Percentiles rank a stretch among this genome's conserved stretches.
Evolutionary conservation across 371 early-diverging fungal species (phyloP).

Genomic region (Synchytrium microbalum): DNA sequence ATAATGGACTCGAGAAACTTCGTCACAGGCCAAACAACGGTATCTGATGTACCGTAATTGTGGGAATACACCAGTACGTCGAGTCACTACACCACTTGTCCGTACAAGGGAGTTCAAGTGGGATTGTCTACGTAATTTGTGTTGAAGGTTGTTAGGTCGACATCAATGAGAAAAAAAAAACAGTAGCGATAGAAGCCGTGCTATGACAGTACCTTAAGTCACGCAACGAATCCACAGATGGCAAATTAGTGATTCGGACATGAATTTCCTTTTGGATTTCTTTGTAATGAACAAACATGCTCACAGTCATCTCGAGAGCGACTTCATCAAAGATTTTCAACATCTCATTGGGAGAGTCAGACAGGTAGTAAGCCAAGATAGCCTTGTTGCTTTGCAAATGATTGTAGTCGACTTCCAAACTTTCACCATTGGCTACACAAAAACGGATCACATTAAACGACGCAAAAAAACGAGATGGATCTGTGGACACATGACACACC

Average conservation of each 20-base stretch:
- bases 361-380: constrained; percentile 77
- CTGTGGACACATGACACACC: constrained; percentile 21
- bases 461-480: constrained; percentile 8
- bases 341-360: constrained; percentile 80
- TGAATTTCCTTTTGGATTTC: constrained; percentile 89
- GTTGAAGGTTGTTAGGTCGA: constrained; percentile 1
- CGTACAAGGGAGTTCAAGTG: constrained; percentile 93
- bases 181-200: neutral
- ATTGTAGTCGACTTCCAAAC: constrained; percentile 79
- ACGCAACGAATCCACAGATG: constrained; percentile 77
- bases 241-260: constrained; percentile 90
- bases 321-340: constrained; percentile 90
- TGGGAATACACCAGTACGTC: constrained; percentile 93
- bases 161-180: neutral
- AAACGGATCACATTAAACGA: neutral
- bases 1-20: constrained; percentile 90
- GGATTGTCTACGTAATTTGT: constrained; percentile 42
- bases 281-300: constrained; percentile 90
- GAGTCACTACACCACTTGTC: constrained; percentile 93
- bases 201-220: constrained; percentile 62
- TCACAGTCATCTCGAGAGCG: constrained; percentile 79
- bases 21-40: constrained; percentile 94
- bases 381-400: constrained; percentile 70
- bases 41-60: constrained; percentile 96
- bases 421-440: constrained; percentile 66